These are phyloP conservation scores for Penicillium janthinellum DNA, from an alignment of 2,329 filamentous ascomycete species.

Conservation along the genomic window DNA sequence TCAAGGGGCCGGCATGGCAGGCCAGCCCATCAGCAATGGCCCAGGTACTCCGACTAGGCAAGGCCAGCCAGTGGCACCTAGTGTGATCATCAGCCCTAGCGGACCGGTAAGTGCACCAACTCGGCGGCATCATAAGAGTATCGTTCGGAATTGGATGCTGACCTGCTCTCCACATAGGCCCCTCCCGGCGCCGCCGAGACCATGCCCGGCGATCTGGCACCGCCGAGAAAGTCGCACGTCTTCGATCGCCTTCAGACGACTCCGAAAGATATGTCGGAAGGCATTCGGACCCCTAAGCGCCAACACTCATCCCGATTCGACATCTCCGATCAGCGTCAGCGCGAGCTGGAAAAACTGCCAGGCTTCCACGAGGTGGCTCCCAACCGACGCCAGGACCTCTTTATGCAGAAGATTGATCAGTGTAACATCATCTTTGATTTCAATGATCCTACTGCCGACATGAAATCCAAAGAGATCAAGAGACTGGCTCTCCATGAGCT, in stretches of 20 bases:
- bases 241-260: conserved; percentile 90
- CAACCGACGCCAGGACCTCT: conserved; percentile 90
- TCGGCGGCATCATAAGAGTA: neutral
- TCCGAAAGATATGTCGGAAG: conserved; percentile 94
- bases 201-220: conserved; percentile 95
- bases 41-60: conserved; percentile 64
- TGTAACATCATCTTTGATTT: conserved; percentile 99
- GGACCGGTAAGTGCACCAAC: conserved; percentile 70
- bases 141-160: conserved; percentile 2
- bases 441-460: conserved; percentile 95
- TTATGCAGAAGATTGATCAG: conserved; percentile 99
- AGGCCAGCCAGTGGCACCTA: conserved; percentile 69
- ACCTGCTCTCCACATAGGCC: conserved; percentile 57
- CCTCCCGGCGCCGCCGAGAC: conserved; percentile 93
- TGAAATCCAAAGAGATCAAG: conserved; percentile 99
- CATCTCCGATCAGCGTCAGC: conserved; percentile 83
- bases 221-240: conserved; percentile 89
- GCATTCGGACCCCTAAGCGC: conserved; percentile 89
- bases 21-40: conserved; percentile 51
- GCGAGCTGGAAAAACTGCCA: conserved; percentile 94
- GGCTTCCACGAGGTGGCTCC: conserved; percentile 98
- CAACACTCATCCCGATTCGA: conserved; percentile 98
- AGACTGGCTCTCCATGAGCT: conserved; percentile 91
- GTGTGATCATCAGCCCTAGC: conserved; percentile 92
- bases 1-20: conserved; percentile 37